A percentile compares a stretch with the other conserved stretches of the same genome.
phyloP scores from a whole-genome alignment of 768 basidiomycete species.

The Pleurotus salmoneostramineus region DNA sequence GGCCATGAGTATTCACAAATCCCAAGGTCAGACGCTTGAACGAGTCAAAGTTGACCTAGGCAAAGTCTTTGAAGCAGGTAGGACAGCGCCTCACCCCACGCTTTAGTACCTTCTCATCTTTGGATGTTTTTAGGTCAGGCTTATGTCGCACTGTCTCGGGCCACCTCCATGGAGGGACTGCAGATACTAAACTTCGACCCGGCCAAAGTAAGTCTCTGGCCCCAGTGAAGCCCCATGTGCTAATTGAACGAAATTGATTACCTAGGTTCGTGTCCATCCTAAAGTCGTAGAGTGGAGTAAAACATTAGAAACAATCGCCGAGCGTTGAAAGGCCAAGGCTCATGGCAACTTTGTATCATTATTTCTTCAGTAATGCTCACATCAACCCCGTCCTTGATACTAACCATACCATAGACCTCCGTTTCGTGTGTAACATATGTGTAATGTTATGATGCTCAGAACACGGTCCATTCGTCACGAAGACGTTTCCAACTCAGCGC shows the following conservation, averaged over 20 bases:
- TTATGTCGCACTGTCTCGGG: slow-evolving; percentile 89
- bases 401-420: too few species aligned
- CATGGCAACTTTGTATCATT: neutral
- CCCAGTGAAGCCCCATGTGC: neutral
- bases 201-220: slow-evolving; percentile 47
- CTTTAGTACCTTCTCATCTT: neutral
- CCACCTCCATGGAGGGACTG: slow-evolving; percentile 79
- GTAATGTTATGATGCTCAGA: neutral
- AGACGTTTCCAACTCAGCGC: too few species aligned
- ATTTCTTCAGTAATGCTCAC: too few species aligned
- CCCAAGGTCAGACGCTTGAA: slow-evolving; percentile 94
- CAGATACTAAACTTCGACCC: slow-evolving; percentile 81
- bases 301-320: slow-evolving; percentile 51
- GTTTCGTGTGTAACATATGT: neutral
- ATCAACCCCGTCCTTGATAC: too few species aligned
- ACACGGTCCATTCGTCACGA: too few species aligned
- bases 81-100: slow-evolving; percentile 6
- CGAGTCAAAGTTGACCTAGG: slow-evolving; percentile 93
- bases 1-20: slow-evolving; percentile 99
- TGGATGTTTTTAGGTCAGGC: slow-evolving; percentile 62
- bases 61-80: slow-evolving; percentile 90
- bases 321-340: slow-evolving; percentile 8
- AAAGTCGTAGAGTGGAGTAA: slow-evolving; percentile 72
- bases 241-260: neutral
- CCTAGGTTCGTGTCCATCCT: slow-evolving; percentile 66